Evolutionary conservation across 441 rosid genomes (phyloP).

Genomic region (Bocquillonia castaneifolia): DNA sequence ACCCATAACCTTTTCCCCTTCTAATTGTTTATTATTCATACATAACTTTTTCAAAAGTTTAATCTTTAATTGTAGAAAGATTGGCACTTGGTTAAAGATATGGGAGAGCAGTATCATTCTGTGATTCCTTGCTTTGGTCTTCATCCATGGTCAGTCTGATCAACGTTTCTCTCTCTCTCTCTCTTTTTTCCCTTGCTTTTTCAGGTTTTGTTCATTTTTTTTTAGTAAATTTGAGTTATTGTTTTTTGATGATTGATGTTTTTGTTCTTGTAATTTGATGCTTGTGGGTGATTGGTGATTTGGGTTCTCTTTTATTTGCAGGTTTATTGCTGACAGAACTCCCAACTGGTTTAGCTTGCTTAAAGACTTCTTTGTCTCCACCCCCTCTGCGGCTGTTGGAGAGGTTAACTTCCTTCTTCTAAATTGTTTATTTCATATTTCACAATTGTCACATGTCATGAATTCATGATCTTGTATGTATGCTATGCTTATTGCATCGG

Average conservation of each 20-base stretch:
- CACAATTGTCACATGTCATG: not conserved
- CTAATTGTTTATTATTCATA: no score
- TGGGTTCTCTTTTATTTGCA: slow-evolving; percentile 18
- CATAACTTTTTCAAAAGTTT: not conserved
- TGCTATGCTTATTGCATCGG: not conserved
- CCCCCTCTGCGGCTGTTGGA: slow-evolving; percentile 90
- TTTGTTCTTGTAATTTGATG: not conserved
- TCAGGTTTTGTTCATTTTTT: not conserved
- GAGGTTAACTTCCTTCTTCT: slow-evolving; percentile 41
- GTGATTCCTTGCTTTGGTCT: slow-evolving; percentile 80
- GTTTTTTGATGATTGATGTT: no score
- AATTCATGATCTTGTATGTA: not conserved
- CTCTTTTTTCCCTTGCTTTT: not conserved
- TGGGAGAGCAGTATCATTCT: slow-evolving; percentile 59
- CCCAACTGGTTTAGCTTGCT: slow-evolving; percentile 66
- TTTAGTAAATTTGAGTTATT: not conserved
- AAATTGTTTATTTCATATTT: not conserved
- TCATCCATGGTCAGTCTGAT: slow-evolving; percentile 62
- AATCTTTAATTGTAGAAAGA: slow-evolving; percentile 47
- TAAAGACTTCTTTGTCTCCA: slow-evolving; percentile 52
- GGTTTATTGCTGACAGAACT: slow-evolving; percentile 66
- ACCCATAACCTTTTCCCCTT: not conserved
- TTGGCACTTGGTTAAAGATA: slow-evolving; percentile 71
- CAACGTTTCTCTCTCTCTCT: not conserved
- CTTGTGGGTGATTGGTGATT: not conserved